phyloP scores from a whole-genome alignment of 345 rosid species.

The Garcia nutans region DNA sequence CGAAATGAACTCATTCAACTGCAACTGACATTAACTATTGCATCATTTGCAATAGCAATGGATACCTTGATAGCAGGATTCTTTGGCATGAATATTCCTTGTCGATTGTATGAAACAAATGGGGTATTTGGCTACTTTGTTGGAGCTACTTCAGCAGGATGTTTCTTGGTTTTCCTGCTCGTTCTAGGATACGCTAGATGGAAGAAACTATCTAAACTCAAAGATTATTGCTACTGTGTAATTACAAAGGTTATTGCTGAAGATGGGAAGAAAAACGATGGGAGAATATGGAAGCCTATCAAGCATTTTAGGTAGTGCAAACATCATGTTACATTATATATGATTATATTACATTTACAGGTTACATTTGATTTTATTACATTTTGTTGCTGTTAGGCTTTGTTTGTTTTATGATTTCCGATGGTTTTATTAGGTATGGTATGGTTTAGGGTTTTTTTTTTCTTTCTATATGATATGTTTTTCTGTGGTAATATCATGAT shows the following conservation, averaged over 20 bases:
- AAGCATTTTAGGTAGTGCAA: too few relatives aligned
- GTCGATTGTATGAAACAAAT: slow-evolving; percentile 22
- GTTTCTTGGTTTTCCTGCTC: slow-evolving; percentile 63
- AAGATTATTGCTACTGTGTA: too few relatives aligned
- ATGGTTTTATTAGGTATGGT: too few relatives aligned
- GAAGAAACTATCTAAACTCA: slow-evolving; percentile 90
- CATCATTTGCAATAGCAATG: slow-evolving; percentile 67
- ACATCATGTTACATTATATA: too few relatives aligned
- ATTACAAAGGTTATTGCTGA: slow-evolving; percentile 34
- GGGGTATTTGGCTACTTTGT: slow-evolving; percentile 66
- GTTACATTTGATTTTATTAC: too few relatives aligned
- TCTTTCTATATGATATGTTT: too few relatives aligned
- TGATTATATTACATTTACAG: too few relatives aligned
- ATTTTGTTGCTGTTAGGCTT: too few relatives aligned
- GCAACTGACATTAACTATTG: slow-evolving; percentile 72
- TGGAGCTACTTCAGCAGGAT: slow-evolving; percentile 43
- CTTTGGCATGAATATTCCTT: slow-evolving; percentile 83
- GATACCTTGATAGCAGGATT: slow-evolving; percentile 61
- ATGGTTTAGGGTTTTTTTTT: too few relatives aligned
- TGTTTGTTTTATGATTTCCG: too few relatives aligned
- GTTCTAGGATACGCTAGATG: slow-evolving; percentile 85
- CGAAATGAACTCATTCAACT: slow-evolving; percentile 89
- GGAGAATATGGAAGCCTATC: too few relatives aligned
- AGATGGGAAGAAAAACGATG: not conserved
- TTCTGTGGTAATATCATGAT: too few relatives aligned